These are phyloP conservation scores for Mariannaea elegans DNA, from an alignment of 2,329 filamentous ascomycete species.

Conservation along the genomic window DNA sequence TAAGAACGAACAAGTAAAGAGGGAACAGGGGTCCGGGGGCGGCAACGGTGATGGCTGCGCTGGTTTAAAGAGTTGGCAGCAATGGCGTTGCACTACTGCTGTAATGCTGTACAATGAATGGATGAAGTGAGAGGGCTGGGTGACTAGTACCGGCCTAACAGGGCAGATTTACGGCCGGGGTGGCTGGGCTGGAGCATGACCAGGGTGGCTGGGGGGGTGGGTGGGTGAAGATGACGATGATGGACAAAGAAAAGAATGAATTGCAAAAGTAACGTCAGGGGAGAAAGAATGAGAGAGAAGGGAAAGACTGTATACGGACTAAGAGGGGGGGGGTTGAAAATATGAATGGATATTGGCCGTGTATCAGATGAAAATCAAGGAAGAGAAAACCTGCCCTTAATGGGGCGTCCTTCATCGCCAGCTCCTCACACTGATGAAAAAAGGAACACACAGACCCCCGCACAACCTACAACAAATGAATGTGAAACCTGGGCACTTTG, in stretches of 20 bases:
- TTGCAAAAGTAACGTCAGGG: too few relatives aligned
- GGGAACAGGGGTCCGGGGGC: conserved; percentile 9
- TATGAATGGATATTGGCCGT: too few relatives aligned
- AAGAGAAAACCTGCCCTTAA: too few relatives aligned
- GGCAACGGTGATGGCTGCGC: conserved; percentile 3
- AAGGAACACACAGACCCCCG: background rate
- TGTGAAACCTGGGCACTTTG: background rate
- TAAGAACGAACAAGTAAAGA: background rate
- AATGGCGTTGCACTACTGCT: conserved; percentile 16
- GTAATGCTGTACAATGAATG: conserved; percentile 5
- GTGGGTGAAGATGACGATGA: background rate
- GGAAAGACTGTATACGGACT: background rate
- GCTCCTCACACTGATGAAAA: too few relatives aligned
- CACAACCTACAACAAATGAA: background rate
- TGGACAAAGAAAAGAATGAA: background rate
- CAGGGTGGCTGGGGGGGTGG: conserved; percentile 1
- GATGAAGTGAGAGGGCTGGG: background rate
- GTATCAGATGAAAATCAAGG: too few relatives aligned
- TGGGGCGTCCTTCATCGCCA: too few relatives aligned
- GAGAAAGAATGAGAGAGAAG: background rate
- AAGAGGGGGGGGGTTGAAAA: too few relatives aligned
- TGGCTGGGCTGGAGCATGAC: too few relatives aligned
- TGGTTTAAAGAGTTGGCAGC: conserved; percentile 18
- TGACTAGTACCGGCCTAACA: background rate
- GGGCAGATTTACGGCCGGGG: conserved; percentile 1